Base-by-base conservation (phyloP, 2,329 filamentous ascomycete species). In the Botrytis deweyae region DNA sequence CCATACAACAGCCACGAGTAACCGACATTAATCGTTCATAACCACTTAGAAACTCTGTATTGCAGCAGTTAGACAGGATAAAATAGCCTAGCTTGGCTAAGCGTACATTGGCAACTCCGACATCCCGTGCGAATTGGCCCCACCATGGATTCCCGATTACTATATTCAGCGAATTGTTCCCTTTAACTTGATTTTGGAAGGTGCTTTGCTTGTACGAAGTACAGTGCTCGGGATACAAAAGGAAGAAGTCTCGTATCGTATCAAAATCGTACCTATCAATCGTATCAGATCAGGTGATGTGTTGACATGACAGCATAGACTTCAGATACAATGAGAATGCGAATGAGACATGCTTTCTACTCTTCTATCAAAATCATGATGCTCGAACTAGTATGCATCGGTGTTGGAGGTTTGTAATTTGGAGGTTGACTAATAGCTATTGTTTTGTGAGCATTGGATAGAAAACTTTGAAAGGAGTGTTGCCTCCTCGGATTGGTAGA, bases 91-190 rank as follows among this genome's bases (percentile, higher is more conserved):
- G 61, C 16, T 33, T 36, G 71, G 71, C 42, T 29, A 72, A 67
- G 70, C 58, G 64, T 61, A 12, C 3, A 68, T 36, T 68, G 49
- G 38, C 70, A 68, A 36, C 62, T 33, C 46, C 52, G 62, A 66
- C 49, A 46, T 52, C 55, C 61, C 59, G 44, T 66, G 61, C 38
- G 22, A 40, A 38, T 63, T 46, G 29, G 46, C 40, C 71, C 71
- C 71, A 62, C 71, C 29, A 16, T 69, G 6, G 52, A 52, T 4
- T 69, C 33, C 36, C 33, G 25, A 66, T 72, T 72, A 69, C 71
- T 55, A 42, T 42, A 72, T 66, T 49, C 55, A 69, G 71, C 46
- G 63, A 72, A 69, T 44, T 61, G n/a, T 69, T 72, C 71, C 71
- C 71, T 68, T 67, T 46, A 8, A 58, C 62, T 46, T 59, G 44